phyloP scores from a whole-genome alignment of 352 stramenopile genomes.

The Pythium vanterpoolii region DNA sequence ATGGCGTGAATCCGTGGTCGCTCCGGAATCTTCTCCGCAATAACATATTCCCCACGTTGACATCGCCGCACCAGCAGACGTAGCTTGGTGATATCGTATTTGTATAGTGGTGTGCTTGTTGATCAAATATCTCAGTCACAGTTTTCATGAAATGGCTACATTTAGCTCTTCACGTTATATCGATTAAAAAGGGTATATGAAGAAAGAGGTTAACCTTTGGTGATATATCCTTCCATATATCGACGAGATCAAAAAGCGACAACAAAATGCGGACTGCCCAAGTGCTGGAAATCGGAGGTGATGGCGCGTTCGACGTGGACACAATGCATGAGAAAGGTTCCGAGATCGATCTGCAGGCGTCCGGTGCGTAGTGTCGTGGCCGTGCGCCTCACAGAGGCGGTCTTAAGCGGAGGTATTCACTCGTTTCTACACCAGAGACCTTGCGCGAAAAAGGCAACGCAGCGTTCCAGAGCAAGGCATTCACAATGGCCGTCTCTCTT shows the following conservation, averaged over 20 bases:
- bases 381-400: background rate
- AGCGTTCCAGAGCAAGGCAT: conserved; percentile 58
- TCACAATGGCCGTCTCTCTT: conserved; percentile 33
- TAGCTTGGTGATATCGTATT: too few relatives aligned
- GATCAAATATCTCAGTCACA: too few relatives aligned
- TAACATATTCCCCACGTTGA: conserved; percentile 12
- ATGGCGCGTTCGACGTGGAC: conserved; percentile 26
- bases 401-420: background rate
- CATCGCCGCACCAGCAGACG: background rate
- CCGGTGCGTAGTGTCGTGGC: conserved; percentile 11
- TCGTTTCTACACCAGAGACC: conserved; percentile 20
- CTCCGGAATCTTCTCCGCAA: conserved; percentile 55
- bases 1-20: conserved; percentile 57
- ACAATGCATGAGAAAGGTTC: background rate
- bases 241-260: background rate
- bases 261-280: background rate
- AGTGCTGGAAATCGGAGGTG: conserved; percentile 22
- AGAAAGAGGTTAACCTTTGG: background rate
- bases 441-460: conserved; percentile 65
- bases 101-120: too few relatives aligned
- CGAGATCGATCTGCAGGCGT: conserved; percentile 21
- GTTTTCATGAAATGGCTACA: too few relatives aligned
- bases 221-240: conserved; percentile 4
- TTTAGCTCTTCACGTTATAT: too few relatives aligned
- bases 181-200: too few relatives aligned